phyloP scores from a whole-genome alignment of 1,284 basidiomycete genomes.

The Puccinia hordei region DNA sequence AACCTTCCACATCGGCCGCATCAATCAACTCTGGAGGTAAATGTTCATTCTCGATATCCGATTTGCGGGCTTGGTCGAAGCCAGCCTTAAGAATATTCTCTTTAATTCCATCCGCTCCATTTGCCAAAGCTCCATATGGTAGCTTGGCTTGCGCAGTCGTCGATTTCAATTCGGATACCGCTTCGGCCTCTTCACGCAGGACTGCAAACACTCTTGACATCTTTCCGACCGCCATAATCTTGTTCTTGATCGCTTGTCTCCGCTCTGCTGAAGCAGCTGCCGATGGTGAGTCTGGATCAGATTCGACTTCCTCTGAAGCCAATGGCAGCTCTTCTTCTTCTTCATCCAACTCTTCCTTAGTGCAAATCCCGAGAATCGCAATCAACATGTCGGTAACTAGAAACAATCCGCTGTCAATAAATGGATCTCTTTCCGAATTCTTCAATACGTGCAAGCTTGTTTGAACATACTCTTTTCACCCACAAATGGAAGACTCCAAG shows the following conservation, averaged over 20 bases:
- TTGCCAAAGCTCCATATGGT: conserved; percentile 82
- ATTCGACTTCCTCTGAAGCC: conserved; percentile 56
- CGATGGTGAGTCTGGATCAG: conserved; percentile 50
- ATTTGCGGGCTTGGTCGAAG: conserved; percentile 95
- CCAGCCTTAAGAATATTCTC: conserved; percentile 76
- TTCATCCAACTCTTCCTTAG: conserved; percentile 90
- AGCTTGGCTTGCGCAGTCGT: conserved; percentile 76
- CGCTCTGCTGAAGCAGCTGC: conserved; percentile 71
- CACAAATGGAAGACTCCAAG: conserved; percentile 97
- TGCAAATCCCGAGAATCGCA: conserved; percentile 88
- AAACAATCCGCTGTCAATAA: conserved; percentile 32
- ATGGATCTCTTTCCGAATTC: conserved; percentile 14
- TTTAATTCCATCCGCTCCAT: conserved; percentile 92
- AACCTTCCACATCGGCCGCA: conserved; percentile 65
- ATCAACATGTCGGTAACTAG: conserved; percentile 93
- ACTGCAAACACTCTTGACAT: conserved; percentile 96
- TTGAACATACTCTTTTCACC: conserved; percentile 81
- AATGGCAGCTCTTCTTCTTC: conserved; percentile 68
- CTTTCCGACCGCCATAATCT: conserved; percentile 95
- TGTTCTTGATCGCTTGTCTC: conserved; percentile 87
- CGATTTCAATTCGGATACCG: conserved; percentile 93
- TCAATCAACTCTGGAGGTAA: conserved; percentile 93
- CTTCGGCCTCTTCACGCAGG: conserved; percentile 95
- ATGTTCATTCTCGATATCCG: conserved; percentile 98
- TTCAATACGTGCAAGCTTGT: conserved; percentile 15